phyloP scores from a whole-genome alignment of 2,329 filamentous ascomycete species.

The Rhinocladiella mackenziei region DNA sequence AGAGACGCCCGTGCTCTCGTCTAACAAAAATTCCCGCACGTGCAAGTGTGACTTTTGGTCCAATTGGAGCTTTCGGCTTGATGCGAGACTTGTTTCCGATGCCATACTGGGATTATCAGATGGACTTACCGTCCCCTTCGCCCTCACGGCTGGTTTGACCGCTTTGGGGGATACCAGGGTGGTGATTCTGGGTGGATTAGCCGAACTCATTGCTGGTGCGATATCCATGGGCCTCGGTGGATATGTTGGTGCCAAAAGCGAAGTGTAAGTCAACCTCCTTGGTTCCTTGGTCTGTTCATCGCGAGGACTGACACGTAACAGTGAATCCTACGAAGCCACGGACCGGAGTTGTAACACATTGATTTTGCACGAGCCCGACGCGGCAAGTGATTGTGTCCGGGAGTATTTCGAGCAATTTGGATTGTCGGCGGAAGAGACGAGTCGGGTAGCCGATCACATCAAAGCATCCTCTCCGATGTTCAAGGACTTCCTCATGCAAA shows the following conservation, averaged over 20 bases:
- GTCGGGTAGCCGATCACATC: constrained; percentile 22
- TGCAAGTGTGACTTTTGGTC: constrained; percentile 11
- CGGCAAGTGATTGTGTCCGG: constrained; percentile 44
- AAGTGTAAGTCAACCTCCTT: constrained; percentile 35
- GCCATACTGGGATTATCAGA: constrained; percentile 74
- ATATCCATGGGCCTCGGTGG: constrained; percentile 76
- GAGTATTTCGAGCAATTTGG: constrained; percentile 50
- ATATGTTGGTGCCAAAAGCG: constrained; percentile 60
- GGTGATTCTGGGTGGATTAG: constrained; percentile 68
- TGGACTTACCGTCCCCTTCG: constrained; percentile 75
- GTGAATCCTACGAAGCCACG: constrained; percentile 23
- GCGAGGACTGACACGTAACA: constrained; percentile 10
- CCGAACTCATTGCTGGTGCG: constrained; percentile 70
- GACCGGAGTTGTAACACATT: constrained; percentile 28
- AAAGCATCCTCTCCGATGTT: constrained; percentile 18
- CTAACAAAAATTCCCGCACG: constrained; percentile 13
- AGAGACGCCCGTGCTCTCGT: constrained; percentile 4
- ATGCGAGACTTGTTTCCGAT: constrained; percentile 40
- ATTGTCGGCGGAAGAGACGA: constrained; percentile 38
- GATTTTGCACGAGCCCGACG: constrained; percentile 43
- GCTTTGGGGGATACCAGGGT: constrained; percentile 60
- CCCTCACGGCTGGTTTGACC: constrained; percentile 66
- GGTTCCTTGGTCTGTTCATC: not conserved
- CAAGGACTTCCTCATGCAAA: constrained; percentile 25
- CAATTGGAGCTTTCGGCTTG: constrained; percentile 10